Evolutionary conservation across 768 basidiomycete genomes (phyloP), one percentile per base, ranked within the genome.

Genomic region (Crassisporium funariophilum): DNA sequence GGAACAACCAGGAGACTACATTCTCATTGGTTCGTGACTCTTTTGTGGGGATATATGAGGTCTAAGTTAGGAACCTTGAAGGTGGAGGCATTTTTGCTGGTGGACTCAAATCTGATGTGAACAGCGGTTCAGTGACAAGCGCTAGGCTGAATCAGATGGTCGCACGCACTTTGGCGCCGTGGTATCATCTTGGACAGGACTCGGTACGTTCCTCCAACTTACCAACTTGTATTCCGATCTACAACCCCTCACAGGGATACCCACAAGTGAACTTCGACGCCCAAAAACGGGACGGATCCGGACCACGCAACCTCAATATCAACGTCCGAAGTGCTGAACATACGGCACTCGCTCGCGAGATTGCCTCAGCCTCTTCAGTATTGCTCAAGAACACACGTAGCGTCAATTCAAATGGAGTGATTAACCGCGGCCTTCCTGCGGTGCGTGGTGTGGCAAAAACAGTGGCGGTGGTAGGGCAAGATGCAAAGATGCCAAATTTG

Each of bases 381-480:
- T 67, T 86, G 25, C 67, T 88, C 35, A 88, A 86, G 63, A 86
- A 86, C 56, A 61, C 53, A 4, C 68, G 71, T 31, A 62, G 63
- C 37, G 64, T 64, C 20, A 70, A 61, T 45, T 67, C 55, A 49
- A 71, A 59, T 52, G 74, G 74, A 2, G 59, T 51, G 3, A 69
- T 67, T 5, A 56, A 63, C 13, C 66, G 12, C 60, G 82, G 40
- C 72, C 84, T 48, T 52, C 78, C 77, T 4, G 54, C 75, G 2
- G 57, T 82, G 46, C 73, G 84, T 11, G 65, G 72, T 40, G 60
- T 68, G 34, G 72, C 76, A 1, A 69, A 68, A 56, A 65, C 71
- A 4, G 75, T 86, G 25, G 80, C 69, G 0, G 63, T 87, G 15
- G 71, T 86, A 39, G 86, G 86, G 67, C 77, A 82, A 54, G 84